phyloP scores from a whole-genome alignment of 1,284 basidiomycete genomes.

The Ceratobasidium sp. region DNA sequence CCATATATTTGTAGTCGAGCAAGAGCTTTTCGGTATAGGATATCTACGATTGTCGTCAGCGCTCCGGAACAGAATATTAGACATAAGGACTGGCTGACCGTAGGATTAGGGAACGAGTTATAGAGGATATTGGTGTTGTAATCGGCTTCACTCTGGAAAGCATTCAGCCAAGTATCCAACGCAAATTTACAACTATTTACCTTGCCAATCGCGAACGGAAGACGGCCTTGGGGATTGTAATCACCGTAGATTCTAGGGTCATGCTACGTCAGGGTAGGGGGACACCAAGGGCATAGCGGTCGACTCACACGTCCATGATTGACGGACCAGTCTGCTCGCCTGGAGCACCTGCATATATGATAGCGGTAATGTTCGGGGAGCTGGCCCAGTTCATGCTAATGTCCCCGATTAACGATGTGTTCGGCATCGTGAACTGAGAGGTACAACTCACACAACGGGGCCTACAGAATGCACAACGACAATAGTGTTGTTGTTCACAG shows the following conservation, averaged over 20 bases:
- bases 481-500: slow-evolving; percentile 53
- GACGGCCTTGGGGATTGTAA: slow-evolving; percentile 40
- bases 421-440: neutral
- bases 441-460: slow-evolving; percentile 48
- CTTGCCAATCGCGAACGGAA: slow-evolving; percentile 44
- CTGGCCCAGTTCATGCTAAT: slow-evolving; percentile 45
- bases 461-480: slow-evolving; percentile 53
- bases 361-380: slow-evolving; percentile 46
- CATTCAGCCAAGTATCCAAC: too few relatives aligned
- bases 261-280: neutral
- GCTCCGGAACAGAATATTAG: neutral
- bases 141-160: slow-evolving; percentile 29
- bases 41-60: neutral
- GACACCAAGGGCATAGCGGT: neutral
- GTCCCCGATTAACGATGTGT: neutral
- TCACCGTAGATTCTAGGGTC: slow-evolving; percentile 26
- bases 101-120: slow-evolving; percentile 39
- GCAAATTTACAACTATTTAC: neutral
- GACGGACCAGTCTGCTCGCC: slow-evolving; percentile 42
- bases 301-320: slow-evolving; percentile 41
- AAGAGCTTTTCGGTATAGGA: slow-evolving; percentile 42
- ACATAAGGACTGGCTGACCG: neutral
- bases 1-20: slow-evolving; percentile 44
- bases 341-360: slow-evolving; percentile 41
- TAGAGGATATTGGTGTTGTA: slow-evolving; percentile 44